Base-by-base conservation (phyloP, 495 filamentous ascomycete species). In the Margaritispora aquatica region DNA sequence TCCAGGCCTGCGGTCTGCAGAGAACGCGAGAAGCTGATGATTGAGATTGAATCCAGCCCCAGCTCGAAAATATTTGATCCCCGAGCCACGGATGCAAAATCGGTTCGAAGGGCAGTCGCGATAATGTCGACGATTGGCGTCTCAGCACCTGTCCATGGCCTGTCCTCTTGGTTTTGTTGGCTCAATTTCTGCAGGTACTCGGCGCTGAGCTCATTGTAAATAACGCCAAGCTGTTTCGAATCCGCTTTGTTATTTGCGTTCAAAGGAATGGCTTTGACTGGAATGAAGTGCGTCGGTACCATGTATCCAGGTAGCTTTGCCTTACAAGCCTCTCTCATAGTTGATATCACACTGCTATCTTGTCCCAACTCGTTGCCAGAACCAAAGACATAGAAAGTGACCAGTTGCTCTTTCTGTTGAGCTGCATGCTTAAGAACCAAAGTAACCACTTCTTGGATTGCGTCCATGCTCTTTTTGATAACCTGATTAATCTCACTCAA, bases 41-140 rank as follows among this genome's bases (percentile, higher is more conserved):
- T 86, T 0, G 88, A 88, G 15, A 96, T 89, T 0, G 89, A 93
- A 67, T 94, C 91, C 7, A 93, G 74, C 0, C 90, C 90, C 1
- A 95, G 72, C 53, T 94, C 88, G 63, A 90, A 95, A 27, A 95
- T 82, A 26, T 80, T 93, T 0, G 86, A 81, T 1, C 73, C 73
- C 17, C 74, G 71, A 1, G 67, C 73, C 31, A 92, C 77, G 1
- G 75, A 69, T 2, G 63, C 64, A 0, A 55, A 31, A 8, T 77
- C 63, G 5, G 84, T 62, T 1, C 68, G 59, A 11, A 79, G 71
- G 50, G 85, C 74, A 5, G 72, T 63, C 0, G 74, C 68, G n/a
- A 93, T 67, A 10, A 80, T 73, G n/a, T 64, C 54, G 0, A 77
- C 70, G 22, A 92, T 74, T 22, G 71, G 69, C 20, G 67, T 62